phyloP scores from a whole-genome alignment of 2,329 filamentous ascomycete genomes.

The Ophiocordyceps sinensis region DNA sequence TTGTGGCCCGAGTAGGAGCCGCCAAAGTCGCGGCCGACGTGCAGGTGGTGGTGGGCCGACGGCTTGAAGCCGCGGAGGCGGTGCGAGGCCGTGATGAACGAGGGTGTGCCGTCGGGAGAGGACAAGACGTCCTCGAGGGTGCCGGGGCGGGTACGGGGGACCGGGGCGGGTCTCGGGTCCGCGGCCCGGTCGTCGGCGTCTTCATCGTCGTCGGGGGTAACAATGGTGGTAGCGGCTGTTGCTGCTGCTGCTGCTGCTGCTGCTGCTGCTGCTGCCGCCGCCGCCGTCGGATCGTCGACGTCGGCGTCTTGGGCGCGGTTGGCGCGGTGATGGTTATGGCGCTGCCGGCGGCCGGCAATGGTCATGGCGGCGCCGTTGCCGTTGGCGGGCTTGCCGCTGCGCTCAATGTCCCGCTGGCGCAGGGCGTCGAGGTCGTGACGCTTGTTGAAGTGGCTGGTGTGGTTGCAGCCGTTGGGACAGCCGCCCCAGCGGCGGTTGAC shows the following conservation, averaged over 20 bases:
- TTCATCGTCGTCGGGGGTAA: conserved; percentile 24
- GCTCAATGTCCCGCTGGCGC: conserved; percentile 29
- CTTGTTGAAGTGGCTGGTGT: conserved; percentile 47
- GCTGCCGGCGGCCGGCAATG: conserved; percentile 10
- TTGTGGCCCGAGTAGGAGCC: conserved; percentile 48
- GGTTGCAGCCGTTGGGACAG: conserved; percentile 76
- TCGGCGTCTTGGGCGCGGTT: conserved; percentile 26
- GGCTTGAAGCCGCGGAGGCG: conserved; percentile 32
- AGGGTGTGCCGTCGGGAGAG: conserved; percentile 43
- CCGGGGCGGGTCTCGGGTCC: not conserved
- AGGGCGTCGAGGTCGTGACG: conserved; percentile 46
- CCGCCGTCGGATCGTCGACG: conserved; percentile 12
- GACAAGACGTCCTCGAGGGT: conserved; percentile 38
- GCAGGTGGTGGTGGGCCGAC: conserved; percentile 21
- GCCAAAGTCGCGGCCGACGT: conserved; percentile 48
- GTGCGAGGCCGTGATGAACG: conserved; percentile 41
- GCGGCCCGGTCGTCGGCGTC: conserved; percentile 1
- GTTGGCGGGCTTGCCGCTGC: conserved; percentile 11
- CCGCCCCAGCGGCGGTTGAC: conserved; percentile 64
- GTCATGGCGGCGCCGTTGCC: conserved; percentile 6
- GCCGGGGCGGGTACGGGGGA: conserved; percentile 7
- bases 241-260: conserved; percentile 8
- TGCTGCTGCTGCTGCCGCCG: conserved; percentile 10
- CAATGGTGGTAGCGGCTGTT: conserved; percentile 7
- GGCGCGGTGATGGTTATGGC: conserved; percentile 8